phyloP scores from a whole-genome alignment of 2,329 filamentous ascomycete species.

The Phyllosticta paracitricarpa region DNA sequence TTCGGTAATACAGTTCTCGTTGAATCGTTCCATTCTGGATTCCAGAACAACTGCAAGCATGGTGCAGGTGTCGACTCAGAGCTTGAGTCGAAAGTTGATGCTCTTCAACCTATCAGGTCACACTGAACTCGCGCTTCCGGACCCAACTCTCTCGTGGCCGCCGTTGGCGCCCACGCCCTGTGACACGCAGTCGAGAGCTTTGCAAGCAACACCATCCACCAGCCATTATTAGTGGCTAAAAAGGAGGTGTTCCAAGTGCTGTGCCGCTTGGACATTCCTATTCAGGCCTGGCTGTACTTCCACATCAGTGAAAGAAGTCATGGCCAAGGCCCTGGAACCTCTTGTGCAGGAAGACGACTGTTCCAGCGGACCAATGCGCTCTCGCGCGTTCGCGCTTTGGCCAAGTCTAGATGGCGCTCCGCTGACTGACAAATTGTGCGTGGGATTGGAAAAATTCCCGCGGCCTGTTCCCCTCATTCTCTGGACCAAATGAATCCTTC shows the following conservation, averaged over 20 bases:
- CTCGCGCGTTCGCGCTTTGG: background rate
- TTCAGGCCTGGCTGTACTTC: background rate
- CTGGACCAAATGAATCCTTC: background rate
- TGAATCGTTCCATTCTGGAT: background rate
- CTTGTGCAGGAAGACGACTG: background rate
- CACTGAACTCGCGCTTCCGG: background rate
- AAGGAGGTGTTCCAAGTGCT: background rate
- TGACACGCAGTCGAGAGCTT: background rate
- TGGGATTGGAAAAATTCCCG: background rate
- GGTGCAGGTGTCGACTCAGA: background rate
- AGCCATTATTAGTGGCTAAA: background rate
- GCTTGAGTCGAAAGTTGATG: background rate
- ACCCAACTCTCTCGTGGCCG: background rate
- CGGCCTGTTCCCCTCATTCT: background rate
- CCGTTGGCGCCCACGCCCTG: background rate
- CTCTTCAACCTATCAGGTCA: background rate
- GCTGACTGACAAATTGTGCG: background rate
- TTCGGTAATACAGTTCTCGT: background rate
- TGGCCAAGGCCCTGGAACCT: background rate
- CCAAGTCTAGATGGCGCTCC: background rate
- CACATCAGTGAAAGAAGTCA: background rate
- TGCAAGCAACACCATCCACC: background rate
- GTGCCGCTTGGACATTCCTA: background rate
- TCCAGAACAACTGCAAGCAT: background rate
- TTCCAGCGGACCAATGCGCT: background rate